Conservation (phyloP, 495 filamentous ascomycete genomes). For the Clohesyomyces aquaticus region DNA sequence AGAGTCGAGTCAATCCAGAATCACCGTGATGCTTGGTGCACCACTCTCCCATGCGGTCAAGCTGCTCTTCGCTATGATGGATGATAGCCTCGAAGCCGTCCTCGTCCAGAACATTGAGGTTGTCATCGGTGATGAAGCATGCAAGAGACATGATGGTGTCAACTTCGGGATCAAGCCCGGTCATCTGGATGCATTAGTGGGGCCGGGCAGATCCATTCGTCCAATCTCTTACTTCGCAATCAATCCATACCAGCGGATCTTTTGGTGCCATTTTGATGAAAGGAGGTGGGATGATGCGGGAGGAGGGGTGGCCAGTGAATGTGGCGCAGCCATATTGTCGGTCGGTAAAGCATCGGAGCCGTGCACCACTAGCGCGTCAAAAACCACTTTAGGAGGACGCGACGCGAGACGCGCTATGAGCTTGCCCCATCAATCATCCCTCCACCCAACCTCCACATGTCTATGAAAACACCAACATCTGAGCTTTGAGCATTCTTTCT, state of each 20-base stretch:
- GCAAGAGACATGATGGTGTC: constrained; percentile 91
- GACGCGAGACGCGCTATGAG: constrained; percentile 9
- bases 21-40: constrained; percentile 66
- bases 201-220: constrained; percentile 7
- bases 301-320: not conserved
- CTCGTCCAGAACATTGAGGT: constrained; percentile 75
- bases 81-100: constrained; percentile 80
- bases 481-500: not conserved
- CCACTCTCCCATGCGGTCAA: constrained; percentile 79
- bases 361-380: constrained; percentile 7
- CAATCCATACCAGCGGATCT: constrained; percentile 81
- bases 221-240: constrained; percentile 76
- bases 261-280: constrained; percentile 46
- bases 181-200: constrained; percentile 71
- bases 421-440: constrained; percentile 1
- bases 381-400: constrained; percentile 28
- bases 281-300: not conserved
- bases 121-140: constrained; percentile 84
- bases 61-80: constrained; percentile 68
- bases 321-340: no score
- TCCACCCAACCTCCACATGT: constrained; percentile 10
- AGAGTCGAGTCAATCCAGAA: constrained; percentile 78
- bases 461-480: constrained; percentile 6
- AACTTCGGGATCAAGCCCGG: constrained; percentile 75
- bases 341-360: no score